A percentile compares a stretch with the other conserved stretches of the same genome.
These are phyloP conservation scores for Tothia fuscella DNA, from an alignment of 2,329 filamentous ascomycete species.

Conservation along the genomic window DNA sequence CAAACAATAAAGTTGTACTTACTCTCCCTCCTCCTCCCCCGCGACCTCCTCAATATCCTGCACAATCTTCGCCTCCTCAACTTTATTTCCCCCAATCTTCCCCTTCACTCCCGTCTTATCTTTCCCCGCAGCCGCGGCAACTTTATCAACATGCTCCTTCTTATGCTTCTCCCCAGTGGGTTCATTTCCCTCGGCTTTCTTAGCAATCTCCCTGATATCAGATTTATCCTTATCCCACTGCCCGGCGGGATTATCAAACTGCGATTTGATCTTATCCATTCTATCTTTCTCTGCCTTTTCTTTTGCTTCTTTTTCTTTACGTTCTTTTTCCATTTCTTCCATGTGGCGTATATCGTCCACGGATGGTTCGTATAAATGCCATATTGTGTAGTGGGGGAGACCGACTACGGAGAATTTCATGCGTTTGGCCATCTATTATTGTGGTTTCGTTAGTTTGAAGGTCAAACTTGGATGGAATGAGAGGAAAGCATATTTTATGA, in stretches of 20 bases:
- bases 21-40: too few species aligned
- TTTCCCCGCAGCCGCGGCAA: neutral
- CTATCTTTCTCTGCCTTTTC: conserved; percentile 62
- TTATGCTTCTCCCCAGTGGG: conserved; percentile 14
- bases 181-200: conserved; percentile 38
- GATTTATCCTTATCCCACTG: conserved; percentile 90
- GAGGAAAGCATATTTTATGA: too few species aligned
- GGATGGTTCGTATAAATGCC: conserved; percentile 99
- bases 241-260: conserved; percentile 61
- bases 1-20: too few species aligned
- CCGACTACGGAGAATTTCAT: conserved; percentile 96
- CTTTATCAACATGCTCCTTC: conserved; percentile 8
- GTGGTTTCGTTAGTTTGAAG: neutral
- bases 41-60: too few species aligned
- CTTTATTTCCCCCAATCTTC: neutral
- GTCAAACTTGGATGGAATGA: neutral
- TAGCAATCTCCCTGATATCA: conserved; percentile 57
- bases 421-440: conserved; percentile 97
- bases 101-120: conserved; percentile 6
- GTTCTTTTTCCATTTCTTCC: conserved; percentile 95
- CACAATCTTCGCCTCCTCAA: conserved; percentile 1
- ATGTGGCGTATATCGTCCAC: conserved; percentile 95
- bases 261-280: conserved; percentile 65
- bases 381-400: conserved; percentile 94
- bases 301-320: conserved; percentile 65